Percentiles rank a stretch among this genome's conserved stretches.
phyloP scores from a whole-genome alignment of 176 grass and related monocot species.

The Oryza glumipatula region DNA sequence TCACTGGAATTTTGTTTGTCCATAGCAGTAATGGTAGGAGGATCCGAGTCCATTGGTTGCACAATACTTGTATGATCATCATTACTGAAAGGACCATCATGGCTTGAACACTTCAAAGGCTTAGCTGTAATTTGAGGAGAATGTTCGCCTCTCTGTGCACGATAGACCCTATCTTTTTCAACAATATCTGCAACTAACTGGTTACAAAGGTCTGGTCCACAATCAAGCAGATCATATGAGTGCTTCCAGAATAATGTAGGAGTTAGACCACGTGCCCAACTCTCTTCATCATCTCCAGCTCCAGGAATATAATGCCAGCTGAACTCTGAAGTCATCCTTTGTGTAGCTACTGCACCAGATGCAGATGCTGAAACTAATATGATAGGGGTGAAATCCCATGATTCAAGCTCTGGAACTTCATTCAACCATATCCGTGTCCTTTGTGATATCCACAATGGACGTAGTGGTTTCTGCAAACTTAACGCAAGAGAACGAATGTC shows the following conservation, averaged over 20 bases:
- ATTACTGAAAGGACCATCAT: slow-evolving; percentile 32
- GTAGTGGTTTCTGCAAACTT: slow-evolving; percentile 68
- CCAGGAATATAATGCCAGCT: slow-evolving; percentile 94
- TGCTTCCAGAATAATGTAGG: slow-evolving; percentile 87
- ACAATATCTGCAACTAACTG: slow-evolving; percentile 81
- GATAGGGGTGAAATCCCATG: slow-evolving; percentile 88
- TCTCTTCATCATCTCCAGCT: slow-evolving; percentile 96
- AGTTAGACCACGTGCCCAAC: slow-evolving; percentile 86
- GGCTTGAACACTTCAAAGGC: slow-evolving; percentile 26
- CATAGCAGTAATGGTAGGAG: slow-evolving; percentile 23
- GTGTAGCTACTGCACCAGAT: slow-evolving; percentile 49
- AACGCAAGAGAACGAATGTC: slow-evolving; percentile 69
- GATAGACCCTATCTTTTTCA: slow-evolving; percentile 90
- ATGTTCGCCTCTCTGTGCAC: slow-evolving; percentile 72
- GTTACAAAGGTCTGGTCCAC: slow-evolving; percentile 71
- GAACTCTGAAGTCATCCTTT: slow-evolving; percentile 66
- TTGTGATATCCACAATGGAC: slow-evolving; percentile 91
- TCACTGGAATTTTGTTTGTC: slow-evolving; percentile 40
- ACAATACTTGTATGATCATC: slow-evolving; percentile 25
- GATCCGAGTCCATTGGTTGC: slow-evolving; percentile 13
- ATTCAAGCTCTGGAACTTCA: slow-evolving; percentile 78
- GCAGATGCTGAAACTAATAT: slow-evolving; percentile 83
- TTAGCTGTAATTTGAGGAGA: slow-evolving; percentile 77
- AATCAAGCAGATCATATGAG: slow-evolving; percentile 80
- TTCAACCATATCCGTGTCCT: slow-evolving; percentile 94